Evolutionary conservation across 768 basidiomycete species (phyloP).

Genomic region (Termitomyces sp.): DNA sequence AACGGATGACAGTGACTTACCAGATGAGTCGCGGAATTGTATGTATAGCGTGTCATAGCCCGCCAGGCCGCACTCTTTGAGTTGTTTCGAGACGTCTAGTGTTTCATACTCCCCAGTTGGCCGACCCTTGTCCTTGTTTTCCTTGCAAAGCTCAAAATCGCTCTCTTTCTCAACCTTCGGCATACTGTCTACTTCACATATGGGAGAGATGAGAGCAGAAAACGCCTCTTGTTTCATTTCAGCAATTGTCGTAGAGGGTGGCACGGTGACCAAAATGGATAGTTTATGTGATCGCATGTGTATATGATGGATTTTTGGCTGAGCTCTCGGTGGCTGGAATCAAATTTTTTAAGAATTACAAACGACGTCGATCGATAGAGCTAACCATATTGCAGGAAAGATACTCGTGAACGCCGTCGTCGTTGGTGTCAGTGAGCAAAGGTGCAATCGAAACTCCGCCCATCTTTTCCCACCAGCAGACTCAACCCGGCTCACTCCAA

Average conservation of each 20-base stretch:
- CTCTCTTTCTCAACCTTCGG: conserved; percentile 24
- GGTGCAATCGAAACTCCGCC: conserved; percentile 22
- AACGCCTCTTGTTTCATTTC: conserved; percentile 61
- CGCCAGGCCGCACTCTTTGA: conserved; percentile 44
- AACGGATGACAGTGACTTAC: conserved; percentile 35
- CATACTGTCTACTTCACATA: conserved; percentile 27
- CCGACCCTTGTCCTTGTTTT: conserved; percentile 45
- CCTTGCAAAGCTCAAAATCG: conserved; percentile 59
- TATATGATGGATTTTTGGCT: conserved; percentile 61
- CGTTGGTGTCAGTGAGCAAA: conserved; percentile 9
- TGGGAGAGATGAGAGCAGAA: conserved; percentile 50
- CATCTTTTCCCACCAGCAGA: conserved; percentile 17
- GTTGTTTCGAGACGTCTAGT: conserved; percentile 35
- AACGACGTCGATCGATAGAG: neutral
- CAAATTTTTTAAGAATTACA: neutral
- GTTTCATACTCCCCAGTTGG: conserved; percentile 48
- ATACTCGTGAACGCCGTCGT: conserved; percentile 1
- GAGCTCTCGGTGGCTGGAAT: conserved; percentile 41
- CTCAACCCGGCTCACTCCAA: conserved; percentile 17
- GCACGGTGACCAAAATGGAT: conserved; percentile 54
- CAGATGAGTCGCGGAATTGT: conserved; percentile 55
- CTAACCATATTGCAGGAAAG: conserved; percentile 16
- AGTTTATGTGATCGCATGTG: conserved; percentile 72
- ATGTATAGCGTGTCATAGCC: conserved; percentile 70
- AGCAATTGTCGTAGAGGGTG: conserved; percentile 48